These are phyloP conservation scores for Wickerhamiella allomyrinae DNA, from an alignment of 805 yeast genomes.

Conservation along the genomic window DNA sequence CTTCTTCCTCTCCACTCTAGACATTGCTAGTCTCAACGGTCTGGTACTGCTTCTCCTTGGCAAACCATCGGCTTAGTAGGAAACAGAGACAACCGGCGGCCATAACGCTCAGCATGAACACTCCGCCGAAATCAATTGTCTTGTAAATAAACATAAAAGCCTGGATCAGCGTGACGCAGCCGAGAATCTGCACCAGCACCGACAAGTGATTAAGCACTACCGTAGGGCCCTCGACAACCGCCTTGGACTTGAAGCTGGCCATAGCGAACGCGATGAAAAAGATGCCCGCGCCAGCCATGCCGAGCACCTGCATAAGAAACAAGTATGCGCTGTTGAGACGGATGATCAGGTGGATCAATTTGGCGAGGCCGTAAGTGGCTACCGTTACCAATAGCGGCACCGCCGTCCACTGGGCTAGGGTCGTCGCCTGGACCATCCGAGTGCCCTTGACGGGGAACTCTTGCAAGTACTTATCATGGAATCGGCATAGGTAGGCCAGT, in stretches of 20 bases:
- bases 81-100: slow-evolving; percentile 2
- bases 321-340: neutral
- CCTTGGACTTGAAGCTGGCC: slow-evolving; percentile 4
- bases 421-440: neutral
- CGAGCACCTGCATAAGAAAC: neutral
- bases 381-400: neutral
- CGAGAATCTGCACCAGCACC: slow-evolving; percentile 15
- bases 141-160: slow-evolving; percentile 11
- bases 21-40: slow-evolving; percentile 3
- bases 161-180: slow-evolving; percentile 10
- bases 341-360: neutral
- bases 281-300: slow-evolving; percentile 6
- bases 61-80: neutral
- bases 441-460: neutral
- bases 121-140: slow-evolving; percentile 14
- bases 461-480: neutral
- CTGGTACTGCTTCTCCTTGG: slow-evolving; percentile 5
- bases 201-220: slow-evolving; percentile 13
- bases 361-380: neutral
- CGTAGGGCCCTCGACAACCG: neutral
- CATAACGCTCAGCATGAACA: slow-evolving; percentile 4
- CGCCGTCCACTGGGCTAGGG: neutral
- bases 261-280: slow-evolving; percentile 3
- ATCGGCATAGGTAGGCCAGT: neutral
- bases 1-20: neutral